Evolutionary conservation across 2,329 filamentous ascomycete species (phyloP).

Genomic region (Myriosclerotinia scirpicola): DNA sequence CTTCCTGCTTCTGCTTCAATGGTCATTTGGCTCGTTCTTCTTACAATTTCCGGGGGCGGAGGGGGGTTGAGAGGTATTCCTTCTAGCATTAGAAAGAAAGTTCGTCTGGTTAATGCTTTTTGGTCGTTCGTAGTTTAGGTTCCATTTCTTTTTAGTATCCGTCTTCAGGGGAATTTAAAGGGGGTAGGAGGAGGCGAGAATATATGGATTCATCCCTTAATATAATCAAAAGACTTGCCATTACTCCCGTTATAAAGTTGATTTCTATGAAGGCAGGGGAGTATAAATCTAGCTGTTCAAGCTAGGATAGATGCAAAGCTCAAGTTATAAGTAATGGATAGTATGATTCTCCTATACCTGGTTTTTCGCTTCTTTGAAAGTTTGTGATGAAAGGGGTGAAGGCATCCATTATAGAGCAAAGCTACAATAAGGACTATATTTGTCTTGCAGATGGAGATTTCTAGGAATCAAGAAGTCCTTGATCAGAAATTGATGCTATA

Average conservation of each 20-base stretch:
- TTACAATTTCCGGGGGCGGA: neutral
- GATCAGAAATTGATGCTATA: too few species aligned
- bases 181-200: neutral
- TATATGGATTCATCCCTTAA: neutral
- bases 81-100: neutral
- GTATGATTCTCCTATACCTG: neutral
- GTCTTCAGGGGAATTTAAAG: neutral
- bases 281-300: neutral
- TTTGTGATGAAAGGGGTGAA: too few species aligned
- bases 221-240: conserved; percentile 1
- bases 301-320: neutral
- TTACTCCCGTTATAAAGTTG: neutral
- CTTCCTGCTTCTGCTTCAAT: neutral
- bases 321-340: neutral
- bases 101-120: neutral
- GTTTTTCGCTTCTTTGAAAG: neutral
- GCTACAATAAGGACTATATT: neutral
- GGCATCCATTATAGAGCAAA: neutral
- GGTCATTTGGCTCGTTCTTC: too few species aligned
- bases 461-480: too few species aligned
- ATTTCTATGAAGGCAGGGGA: neutral
- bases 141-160: neutral
- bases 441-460: neutral
- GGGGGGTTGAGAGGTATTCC: neutral
- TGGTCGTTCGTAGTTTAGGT: neutral